A percentile compares a stretch with the other conserved stretches of the same genome.
Conservation (phyloP, 257 asterid species). For the Paulownia fortunei region DNA sequence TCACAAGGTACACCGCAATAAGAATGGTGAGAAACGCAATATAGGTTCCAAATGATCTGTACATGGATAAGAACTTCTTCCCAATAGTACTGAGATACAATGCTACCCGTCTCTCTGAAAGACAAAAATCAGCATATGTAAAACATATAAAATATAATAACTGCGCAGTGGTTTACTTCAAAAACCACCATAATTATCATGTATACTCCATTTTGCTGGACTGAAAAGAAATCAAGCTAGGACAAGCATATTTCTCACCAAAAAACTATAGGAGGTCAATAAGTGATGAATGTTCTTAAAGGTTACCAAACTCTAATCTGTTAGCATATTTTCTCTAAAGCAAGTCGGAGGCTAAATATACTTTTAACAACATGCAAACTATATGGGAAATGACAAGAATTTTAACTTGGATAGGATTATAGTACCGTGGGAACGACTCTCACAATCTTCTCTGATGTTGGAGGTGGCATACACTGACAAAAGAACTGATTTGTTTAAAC, state of each 20-base stretch:
- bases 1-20: constrained; percentile 81
- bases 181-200: neutral
- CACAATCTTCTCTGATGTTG: constrained; percentile 56
- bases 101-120: constrained; percentile 92
- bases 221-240: neutral
- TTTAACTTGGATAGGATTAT: constrained; percentile 34
- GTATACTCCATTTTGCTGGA: constrained; percentile 6
- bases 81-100: constrained; percentile 89
- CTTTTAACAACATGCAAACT: constrained; percentile 25
- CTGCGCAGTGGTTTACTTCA: neutral
- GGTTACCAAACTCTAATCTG: constrained; percentile 2
- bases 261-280: neutral
- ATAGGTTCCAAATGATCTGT: constrained; percentile 94
- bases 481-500: constrained; percentile 96
- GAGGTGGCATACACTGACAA: constrained; percentile 94
- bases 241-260: constrained; percentile 12
- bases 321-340: neutral
- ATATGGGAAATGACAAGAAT: constrained; percentile 29
- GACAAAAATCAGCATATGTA: constrained; percentile 31
- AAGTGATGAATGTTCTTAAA: constrained; percentile 8
- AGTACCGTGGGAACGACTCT: constrained; percentile 81
- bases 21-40: constrained; percentile 92
- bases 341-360: constrained; percentile 18
- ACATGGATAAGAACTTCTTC: constrained; percentile 76
- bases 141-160: neutral